Conservation (phyloP, 2,329 filamentous ascomycete genomes). For the Diaporthe eres region DNA sequence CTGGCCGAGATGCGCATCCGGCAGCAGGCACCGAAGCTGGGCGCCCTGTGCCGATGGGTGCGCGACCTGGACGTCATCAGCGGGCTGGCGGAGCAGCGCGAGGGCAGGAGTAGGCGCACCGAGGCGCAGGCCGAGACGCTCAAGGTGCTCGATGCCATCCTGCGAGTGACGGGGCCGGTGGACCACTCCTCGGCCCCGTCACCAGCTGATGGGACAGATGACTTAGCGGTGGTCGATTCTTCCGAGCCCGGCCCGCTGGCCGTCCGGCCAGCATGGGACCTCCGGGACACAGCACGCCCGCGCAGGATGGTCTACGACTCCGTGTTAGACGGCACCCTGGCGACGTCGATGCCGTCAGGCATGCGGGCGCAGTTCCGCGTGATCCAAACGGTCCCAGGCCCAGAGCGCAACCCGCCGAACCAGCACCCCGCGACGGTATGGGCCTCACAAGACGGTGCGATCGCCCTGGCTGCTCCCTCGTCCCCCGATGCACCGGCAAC, state of each 20-base stretch:
- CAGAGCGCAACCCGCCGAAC: slow-evolving; percentile 76
- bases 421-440: slow-evolving; percentile 77
- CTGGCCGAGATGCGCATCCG: slow-evolving; percentile 79
- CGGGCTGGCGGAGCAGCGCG: slow-evolving; percentile 71
- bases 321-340: slow-evolving; percentile 71
- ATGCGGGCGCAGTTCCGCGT: slow-evolving; percentile 59
- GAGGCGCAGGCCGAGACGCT: slow-evolving; percentile 69
- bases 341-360: slow-evolving; percentile 53
- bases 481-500: slow-evolving; percentile 57
- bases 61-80: slow-evolving; percentile 79
- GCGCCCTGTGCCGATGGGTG: slow-evolving; percentile 80
- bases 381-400: slow-evolving; percentile 73
- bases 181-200: slow-evolving; percentile 60
- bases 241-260: slow-evolving; percentile 62
- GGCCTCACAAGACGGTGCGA: slow-evolving; percentile 69
- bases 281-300: slow-evolving; percentile 57
- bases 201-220: too few species aligned
- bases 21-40: slow-evolving; percentile 75
- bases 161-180: slow-evolving; percentile 73
- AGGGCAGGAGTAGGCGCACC: slow-evolving; percentile 58
- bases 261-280: slow-evolving; percentile 73
- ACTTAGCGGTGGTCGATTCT: too few species aligned
- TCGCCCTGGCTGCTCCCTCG: slow-evolving; percentile 59
- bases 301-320: slow-evolving; percentile 66
- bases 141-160: slow-evolving; percentile 73